Conservation (phyloP, 495 filamentous ascomycete species). For the Lophiostoma macrostomum region DNA sequence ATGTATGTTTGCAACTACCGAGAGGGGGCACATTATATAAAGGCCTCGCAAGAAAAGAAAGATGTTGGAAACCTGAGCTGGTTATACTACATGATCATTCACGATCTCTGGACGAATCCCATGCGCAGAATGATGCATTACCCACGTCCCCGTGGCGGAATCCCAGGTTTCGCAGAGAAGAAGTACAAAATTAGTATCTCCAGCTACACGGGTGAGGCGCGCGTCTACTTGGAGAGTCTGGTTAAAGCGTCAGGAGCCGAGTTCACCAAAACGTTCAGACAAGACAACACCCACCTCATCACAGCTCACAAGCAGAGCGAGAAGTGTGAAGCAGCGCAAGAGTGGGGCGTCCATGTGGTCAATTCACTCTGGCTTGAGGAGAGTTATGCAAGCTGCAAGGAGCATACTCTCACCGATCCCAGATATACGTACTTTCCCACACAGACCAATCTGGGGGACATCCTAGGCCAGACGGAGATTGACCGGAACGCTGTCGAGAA, state of each 20-base stretch:
- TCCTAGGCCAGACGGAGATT: constrained; percentile 80
- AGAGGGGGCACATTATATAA: constrained; percentile 72
- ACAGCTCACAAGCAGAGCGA: constrained; percentile 84
- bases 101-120: constrained; percentile 83
- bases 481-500: constrained; percentile 55
- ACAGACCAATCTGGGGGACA: constrained; percentile 86
- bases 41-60: constrained; percentile 69
- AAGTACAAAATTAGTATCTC: constrained; percentile 77
- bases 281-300: constrained; percentile 92
- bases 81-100: constrained; percentile 87
- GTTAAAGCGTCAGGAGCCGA: constrained; percentile 76
- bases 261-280: constrained; percentile 88
- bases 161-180: constrained; percentile 81
- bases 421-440: constrained; percentile 80
- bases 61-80: constrained; percentile 89
- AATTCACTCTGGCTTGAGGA: constrained; percentile 99
- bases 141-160: constrained; percentile 67
- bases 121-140: constrained; percentile 82
- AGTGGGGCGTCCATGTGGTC: constrained; percentile 86
- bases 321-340: constrained; percentile 84
- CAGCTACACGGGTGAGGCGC: constrained; percentile 92
- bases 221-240: constrained; percentile 89
- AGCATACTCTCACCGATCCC: constrained; percentile 61
- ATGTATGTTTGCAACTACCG: constrained; percentile 85
- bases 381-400: constrained; percentile 82